Conservation (phyloP, 2,329 filamentous ascomycete genomes). For the Lecanoromycetidae sp. region DNA sequence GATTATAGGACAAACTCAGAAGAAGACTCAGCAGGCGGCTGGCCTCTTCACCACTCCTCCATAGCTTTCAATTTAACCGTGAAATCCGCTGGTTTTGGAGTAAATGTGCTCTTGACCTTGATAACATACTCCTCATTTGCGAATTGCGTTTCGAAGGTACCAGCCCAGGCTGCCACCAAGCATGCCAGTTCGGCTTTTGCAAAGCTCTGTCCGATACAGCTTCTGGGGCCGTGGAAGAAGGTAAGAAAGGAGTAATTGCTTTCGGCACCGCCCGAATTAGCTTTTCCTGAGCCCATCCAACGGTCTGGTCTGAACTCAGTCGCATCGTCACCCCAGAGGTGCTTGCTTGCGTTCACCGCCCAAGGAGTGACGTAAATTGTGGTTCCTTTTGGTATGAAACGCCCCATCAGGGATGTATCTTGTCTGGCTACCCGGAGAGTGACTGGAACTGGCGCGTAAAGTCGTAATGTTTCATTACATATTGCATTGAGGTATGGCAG, state of each 20-base stretch:
- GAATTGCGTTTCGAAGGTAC: slow-evolving; percentile 55
- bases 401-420: neutral
- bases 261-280: slow-evolving; percentile 24
- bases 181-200: slow-evolving; percentile 30
- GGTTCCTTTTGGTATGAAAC: slow-evolving; percentile 3
- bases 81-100: slow-evolving; percentile 58
- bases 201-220: slow-evolving; percentile 35
- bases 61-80: slow-evolving; percentile 53
- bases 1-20: too few species aligned
- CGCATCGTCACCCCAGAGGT: slow-evolving; percentile 26
- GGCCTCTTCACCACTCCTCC: slow-evolving; percentile 50
- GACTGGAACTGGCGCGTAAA: slow-evolving; percentile 29
- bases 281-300: slow-evolving; percentile 27
- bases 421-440: slow-evolving; percentile 30
- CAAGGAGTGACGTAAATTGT: slow-evolving; percentile 25
- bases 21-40: too few species aligned
- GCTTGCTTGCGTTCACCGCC: slow-evolving; percentile 18
- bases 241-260: slow-evolving; percentile 30
- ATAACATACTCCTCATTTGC: slow-evolving; percentile 52
- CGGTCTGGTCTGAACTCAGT: slow-evolving; percentile 29
- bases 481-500: slow-evolving; percentile 31
- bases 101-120: slow-evolving; percentile 57
- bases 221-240: slow-evolving; percentile 31
- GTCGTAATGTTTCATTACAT: slow-evolving; percentile 30
- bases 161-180: slow-evolving; percentile 46